A percentile compares a stretch with the other conserved stretches of the same genome.
phyloP scores from a whole-genome alignment of 495 filamentous ascomycete species.

The Neurospora tetrasperma region DNA sequence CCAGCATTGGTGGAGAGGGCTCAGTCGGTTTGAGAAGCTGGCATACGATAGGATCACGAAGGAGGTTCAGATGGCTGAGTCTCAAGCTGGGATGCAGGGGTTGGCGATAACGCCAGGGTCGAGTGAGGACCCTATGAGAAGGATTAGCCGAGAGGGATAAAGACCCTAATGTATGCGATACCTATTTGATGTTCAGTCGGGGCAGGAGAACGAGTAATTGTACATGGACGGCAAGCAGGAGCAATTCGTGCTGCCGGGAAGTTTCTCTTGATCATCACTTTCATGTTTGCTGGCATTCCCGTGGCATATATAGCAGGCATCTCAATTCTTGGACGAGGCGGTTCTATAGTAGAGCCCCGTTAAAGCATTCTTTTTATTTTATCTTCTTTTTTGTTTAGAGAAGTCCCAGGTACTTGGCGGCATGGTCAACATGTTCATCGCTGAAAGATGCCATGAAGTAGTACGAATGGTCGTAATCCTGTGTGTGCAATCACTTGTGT shows the following conservation, averaged over 20 bases:
- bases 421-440: constrained; percentile 82
- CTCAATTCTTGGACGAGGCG: not conserved
- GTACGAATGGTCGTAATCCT: constrained; percentile 94
- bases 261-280: not conserved
- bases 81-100: constrained; percentile 20
- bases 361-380: not conserved
- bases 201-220: not conserved
- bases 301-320: not conserved
- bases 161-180: not conserved
- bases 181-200: not conserved
- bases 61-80: constrained; percentile 44
- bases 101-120: constrained; percentile 9
- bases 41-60: constrained; percentile 59
- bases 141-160: constrained; percentile 14
- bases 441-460: constrained; percentile 85
- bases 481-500: not conserved
- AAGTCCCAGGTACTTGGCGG: constrained; percentile 63
- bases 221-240: not conserved
- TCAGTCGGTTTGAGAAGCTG: constrained; percentile 83
- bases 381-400: not conserved
- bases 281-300: not conserved
- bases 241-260: not conserved
- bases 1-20: constrained; percentile 78
- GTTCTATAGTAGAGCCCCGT: not conserved
- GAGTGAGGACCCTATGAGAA: constrained; percentile 17